Conservation (phyloP, 2,329 filamentous ascomycete species). For the Aspergillus pseudotamarii region DNA sequence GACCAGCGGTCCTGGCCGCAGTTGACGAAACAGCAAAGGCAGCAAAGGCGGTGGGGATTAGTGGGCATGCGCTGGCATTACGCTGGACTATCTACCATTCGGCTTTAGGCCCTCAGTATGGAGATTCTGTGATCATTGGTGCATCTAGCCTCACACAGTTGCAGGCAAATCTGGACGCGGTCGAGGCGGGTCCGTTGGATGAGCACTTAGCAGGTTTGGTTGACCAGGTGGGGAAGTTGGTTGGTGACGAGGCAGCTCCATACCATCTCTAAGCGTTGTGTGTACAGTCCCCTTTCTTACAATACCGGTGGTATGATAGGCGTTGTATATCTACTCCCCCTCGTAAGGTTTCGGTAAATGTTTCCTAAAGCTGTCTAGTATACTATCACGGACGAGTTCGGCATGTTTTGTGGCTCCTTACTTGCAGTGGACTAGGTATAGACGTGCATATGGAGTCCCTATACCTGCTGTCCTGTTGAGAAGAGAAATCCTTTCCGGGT, state of each 20-base stretch:
- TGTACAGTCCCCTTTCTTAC: not conserved
- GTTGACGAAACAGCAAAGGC: not conserved
- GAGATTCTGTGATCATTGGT: slow-evolving; percentile 46
- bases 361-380: too few relatives aligned
- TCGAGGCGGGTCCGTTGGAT: slow-evolving; percentile 46
- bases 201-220: slow-evolving; percentile 38
- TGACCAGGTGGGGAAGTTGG: not conserved
- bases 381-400: too few relatives aligned
- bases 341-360: too few relatives aligned
- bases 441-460: too few relatives aligned
- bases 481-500: too few relatives aligned
- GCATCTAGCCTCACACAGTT: slow-evolving; percentile 41
- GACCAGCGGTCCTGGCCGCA: not conserved
- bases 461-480: too few relatives aligned
- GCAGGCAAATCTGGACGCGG: slow-evolving; percentile 40
- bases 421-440: too few relatives aligned
- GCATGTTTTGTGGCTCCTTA: too few relatives aligned
- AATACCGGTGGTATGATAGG: too few relatives aligned
- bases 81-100: slow-evolving; percentile 52
- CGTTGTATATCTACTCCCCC: too few relatives aligned
- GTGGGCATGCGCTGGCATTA: slow-evolving; percentile 34
- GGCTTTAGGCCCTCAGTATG: slow-evolving; percentile 31
- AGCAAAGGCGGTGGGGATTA: not conserved
- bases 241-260: not conserved
- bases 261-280: not conserved